Percentiles rank a stretch among this genome's conserved stretches.
phyloP scores from a whole-genome alignment of 2,329 filamentous ascomycete genomes.

The Trichoderma cornu-damae region DNA sequence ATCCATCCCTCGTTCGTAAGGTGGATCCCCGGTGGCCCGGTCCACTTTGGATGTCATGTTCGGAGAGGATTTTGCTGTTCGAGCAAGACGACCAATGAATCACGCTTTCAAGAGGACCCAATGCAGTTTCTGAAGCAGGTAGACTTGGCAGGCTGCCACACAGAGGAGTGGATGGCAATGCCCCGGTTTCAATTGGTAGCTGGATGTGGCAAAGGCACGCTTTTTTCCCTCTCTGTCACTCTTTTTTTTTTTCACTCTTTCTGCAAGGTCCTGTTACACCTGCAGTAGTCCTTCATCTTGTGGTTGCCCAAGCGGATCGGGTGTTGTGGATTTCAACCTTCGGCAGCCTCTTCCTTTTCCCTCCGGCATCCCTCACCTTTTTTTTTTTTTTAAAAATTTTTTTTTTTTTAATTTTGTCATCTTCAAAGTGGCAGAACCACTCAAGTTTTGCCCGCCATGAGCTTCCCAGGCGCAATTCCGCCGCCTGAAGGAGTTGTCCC shows the following conservation, averaged over 20 bases:
- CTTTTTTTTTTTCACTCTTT: background rate
- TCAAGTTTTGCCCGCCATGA: conserved; percentile 15
- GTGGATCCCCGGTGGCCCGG: background rate
- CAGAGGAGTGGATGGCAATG: background rate
- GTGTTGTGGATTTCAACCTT: background rate
- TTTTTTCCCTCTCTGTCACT: background rate
- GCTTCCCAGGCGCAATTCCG: conserved; percentile 23
- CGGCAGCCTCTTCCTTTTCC: background rate
- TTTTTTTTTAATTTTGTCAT: too few relatives aligned
- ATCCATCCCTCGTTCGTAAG: background rate
- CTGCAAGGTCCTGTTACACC: background rate
- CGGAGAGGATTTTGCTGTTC: background rate
- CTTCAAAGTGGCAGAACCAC: background rate
- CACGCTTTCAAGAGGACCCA: background rate
- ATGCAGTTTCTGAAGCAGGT: background rate
- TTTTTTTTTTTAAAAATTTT: too few relatives aligned
- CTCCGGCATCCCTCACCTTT: background rate
- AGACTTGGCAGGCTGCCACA: too few relatives aligned
- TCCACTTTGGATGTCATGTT: background rate
- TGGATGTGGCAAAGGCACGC: background rate
- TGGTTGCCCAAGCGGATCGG: background rate
- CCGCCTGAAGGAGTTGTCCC: conserved; percentile 27
- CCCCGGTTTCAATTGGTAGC: background rate
- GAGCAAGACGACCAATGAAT: background rate
- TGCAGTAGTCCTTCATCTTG: background rate